A percentile compares a stretch with the other conserved stretches of the same genome.
These are phyloP conservation scores for Chlorella vulgaris DNA, from an alignment of 139 green algal genomes.

Conservation along the genomic window DNA sequence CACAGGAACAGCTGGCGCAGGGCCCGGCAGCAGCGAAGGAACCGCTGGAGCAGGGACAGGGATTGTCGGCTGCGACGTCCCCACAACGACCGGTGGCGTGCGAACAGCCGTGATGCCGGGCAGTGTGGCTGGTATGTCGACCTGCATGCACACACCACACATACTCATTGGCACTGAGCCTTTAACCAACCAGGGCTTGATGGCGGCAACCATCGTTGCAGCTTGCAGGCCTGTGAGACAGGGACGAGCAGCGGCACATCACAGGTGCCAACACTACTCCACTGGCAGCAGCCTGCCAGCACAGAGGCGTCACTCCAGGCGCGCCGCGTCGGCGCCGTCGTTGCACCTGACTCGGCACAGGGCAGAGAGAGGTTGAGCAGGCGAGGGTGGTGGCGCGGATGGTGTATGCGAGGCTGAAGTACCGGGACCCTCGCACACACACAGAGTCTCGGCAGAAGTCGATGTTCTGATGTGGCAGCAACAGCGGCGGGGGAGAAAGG, in stretches of 20 bases:
- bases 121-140: constrained; percentile 42
- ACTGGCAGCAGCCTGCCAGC: not conserved
- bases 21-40: too few species aligned
- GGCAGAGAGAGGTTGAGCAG: constrained; percentile 15
- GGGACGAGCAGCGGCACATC: too few species aligned
- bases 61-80: too few species aligned
- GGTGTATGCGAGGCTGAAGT: constrained; percentile 47
- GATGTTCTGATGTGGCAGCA: not conserved
- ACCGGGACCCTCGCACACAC: constrained; percentile 44
- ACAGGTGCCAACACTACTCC: too few species aligned
- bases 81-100: too few species aligned
- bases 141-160: not conserved
- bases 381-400: constrained; percentile 26
- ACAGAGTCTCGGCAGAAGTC: constrained; percentile 36
- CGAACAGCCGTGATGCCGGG: constrained; percentile 21
- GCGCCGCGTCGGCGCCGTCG: too few species aligned
- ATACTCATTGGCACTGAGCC: not conserved
- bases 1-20: too few species aligned
- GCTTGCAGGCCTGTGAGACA: too few species aligned
- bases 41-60: too few species aligned
- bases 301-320: too few species aligned
- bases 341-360: constrained; percentile 5
- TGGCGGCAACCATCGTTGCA: too few species aligned
- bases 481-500: not conserved
- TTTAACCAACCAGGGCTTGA: too few species aligned